Evolutionary conservation across 768 basidiomycete species (phyloP).

Genomic region (Lactifluus pinguis): DNA sequence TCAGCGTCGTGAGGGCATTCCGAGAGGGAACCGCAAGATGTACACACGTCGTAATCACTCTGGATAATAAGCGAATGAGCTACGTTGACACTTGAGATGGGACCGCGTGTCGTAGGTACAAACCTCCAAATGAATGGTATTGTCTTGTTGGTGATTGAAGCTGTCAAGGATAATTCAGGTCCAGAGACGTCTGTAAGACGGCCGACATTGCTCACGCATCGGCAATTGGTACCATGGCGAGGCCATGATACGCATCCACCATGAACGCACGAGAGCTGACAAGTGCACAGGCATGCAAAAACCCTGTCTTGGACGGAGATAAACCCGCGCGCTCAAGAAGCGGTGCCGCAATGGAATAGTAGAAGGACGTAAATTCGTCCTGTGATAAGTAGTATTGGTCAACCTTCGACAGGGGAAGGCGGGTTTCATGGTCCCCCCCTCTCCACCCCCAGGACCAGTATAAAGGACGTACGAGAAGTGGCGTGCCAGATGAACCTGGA

Average conservation of each 20-base stretch:
- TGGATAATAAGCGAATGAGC: slow-evolving; percentile 23
- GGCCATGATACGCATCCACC: slow-evolving; percentile 70
- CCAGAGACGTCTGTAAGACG: not conserved
- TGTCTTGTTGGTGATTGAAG: slow-evolving; percentile 63
- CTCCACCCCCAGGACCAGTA: not conserved
- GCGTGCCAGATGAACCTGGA: not conserved
- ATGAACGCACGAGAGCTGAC: slow-evolving; percentile 80
- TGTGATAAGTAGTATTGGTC: not conserved
- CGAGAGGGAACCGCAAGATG: slow-evolving; percentile 55
- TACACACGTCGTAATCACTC: slow-evolving; percentile 69
- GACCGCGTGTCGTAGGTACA: slow-evolving; percentile 14
- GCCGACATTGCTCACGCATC: slow-evolving; percentile 50
- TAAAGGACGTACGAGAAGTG: slow-evolving; percentile 9
- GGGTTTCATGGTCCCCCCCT: too few species aligned
- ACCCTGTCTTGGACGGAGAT: slow-evolving; percentile 31
- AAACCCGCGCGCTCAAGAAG: slow-evolving; percentile 19
- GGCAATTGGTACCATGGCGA: slow-evolving; percentile 79
- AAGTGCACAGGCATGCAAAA: slow-evolving; percentile 49
- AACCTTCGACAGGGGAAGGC: not conserved
- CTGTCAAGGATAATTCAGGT: slow-evolving; percentile 28
- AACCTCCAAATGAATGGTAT: slow-evolving; percentile 71
- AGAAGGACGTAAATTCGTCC: slow-evolving; percentile 13
- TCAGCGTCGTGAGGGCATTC: slow-evolving; percentile 60
- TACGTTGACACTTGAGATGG: not conserved
- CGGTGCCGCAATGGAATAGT: slow-evolving; percentile 12